Evolutionary conservation across 2,329 filamentous ascomycete genomes (phyloP), one percentile per base, ranked within the genome.

Genomic region (Mycosphaerella sp.): DNA sequence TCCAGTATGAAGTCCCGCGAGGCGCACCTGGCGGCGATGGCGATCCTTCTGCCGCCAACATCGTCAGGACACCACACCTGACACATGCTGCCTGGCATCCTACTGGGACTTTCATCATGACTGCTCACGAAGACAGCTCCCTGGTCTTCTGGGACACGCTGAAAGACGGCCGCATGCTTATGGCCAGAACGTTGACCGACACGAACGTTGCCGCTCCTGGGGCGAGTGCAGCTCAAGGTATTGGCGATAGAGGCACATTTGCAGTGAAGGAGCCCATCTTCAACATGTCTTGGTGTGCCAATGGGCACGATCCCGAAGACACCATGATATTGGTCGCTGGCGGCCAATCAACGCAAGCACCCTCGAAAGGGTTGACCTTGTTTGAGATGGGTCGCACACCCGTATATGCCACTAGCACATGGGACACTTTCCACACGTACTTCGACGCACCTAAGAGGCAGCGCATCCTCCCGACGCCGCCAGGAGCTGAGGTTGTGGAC

Each of bases 21-120:
- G 89, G 91, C 12, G 91, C 92, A 3, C 87, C 88, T 0, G 92
- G 92, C n/a, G 90, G 73, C 56, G 82, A 84, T 67, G 75, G 78
- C 9, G 87, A 89, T 66, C 81, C 83, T 29, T 72, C 79, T 39
- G 78, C 79, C 6, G 72, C 82, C 36, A 81, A 84, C 53, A 78
- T 79, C 11, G 69, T 80, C 55, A 82, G 91, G 48, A 82, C 78
- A 62, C 93, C 92, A 11, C 81, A 80, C 54, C 72, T 97, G 57
- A 89, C 85, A 1, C 87, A 95, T 62, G 91, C 89, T 1, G 70
- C 92, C 12, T 98, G 92, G 91, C 93, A 98, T 73, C 93, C 93
- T 0, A 95, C 89, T 1, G 93, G 91, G 0, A 95, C 89, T 0
- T 95, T 95, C 65, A 74, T 96, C 38, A 69, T 93, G 61, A 95